These are phyloP conservation scores for Myriosclerotinia curreyana DNA, from an alignment of 2,329 filamentous ascomycete genomes.

Conservation along the genomic window DNA sequence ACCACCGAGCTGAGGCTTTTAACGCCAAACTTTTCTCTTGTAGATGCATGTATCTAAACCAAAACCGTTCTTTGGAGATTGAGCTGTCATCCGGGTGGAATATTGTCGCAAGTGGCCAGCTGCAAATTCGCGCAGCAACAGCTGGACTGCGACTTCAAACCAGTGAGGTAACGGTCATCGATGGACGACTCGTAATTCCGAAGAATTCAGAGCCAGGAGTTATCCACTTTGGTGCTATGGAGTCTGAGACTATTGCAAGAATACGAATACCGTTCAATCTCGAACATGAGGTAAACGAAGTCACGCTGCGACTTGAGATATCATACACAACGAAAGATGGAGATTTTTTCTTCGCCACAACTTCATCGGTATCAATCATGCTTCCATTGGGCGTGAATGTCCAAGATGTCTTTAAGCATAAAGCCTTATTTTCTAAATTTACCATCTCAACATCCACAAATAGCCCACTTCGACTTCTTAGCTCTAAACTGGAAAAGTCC, in stretches of 20 bases:
- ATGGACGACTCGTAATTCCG: slow-evolving; percentile 44
- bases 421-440: slow-evolving; percentile 81
- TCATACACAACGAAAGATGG: slow-evolving; percentile 67
- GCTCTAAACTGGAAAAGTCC: slow-evolving; percentile 67
- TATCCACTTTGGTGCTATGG: slow-evolving; percentile 51
- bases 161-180: slow-evolving; percentile 53
- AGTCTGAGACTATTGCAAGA: slow-evolving; percentile 47
- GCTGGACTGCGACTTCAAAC: slow-evolving; percentile 63
- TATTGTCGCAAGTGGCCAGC: slow-evolving; percentile 55
- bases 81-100: slow-evolving; percentile 74
- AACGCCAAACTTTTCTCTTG: slow-evolving; percentile 65
- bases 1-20: slow-evolving; percentile 66
- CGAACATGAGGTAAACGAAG: slow-evolving; percentile 69
- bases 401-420: slow-evolving; percentile 88
- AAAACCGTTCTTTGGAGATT: slow-evolving; percentile 73
- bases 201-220: slow-evolving; percentile 53
- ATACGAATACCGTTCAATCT: slow-evolving; percentile 78
- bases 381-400: slow-evolving; percentile 92
- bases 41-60: slow-evolving; percentile 73
- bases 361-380: slow-evolving; percentile 64
- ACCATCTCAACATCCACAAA: slow-evolving; percentile 78
- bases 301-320: slow-evolving; percentile 74
- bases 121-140: slow-evolving; percentile 62
- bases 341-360: slow-evolving; percentile 60
- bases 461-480: slow-evolving; percentile 71